Percentiles rank a stretch among this genome's conserved stretches.
phyloP scores from a whole-genome alignment of 1,284 basidiomycete genomes.

The Ganoderma lucidum region DNA sequence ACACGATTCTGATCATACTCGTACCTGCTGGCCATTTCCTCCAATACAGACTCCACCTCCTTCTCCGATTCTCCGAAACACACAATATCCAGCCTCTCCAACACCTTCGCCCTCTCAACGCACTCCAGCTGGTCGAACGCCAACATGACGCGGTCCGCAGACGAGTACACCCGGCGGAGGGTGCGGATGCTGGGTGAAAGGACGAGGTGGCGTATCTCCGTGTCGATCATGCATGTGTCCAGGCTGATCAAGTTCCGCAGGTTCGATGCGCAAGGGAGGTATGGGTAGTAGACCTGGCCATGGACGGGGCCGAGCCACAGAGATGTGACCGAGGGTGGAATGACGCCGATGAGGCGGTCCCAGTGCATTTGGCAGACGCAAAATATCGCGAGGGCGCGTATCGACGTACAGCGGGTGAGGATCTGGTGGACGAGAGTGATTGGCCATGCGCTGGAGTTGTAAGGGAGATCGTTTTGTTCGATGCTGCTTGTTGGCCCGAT shows the following conservation, averaged over 20 bases:
- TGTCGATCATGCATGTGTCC: conserved; percentile 46
- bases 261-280: conserved; percentile 36
- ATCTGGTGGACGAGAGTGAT: conserved; percentile 45
- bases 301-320: conserved; percentile 47
- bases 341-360: conserved; percentile 41
- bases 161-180: conserved; percentile 42
- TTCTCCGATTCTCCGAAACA: conserved; percentile 26
- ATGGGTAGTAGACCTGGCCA: conserved; percentile 42
- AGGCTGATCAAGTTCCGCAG: conserved; percentile 44
- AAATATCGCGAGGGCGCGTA: conserved; percentile 42
- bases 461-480: conserved; percentile 40
- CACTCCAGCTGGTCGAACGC: conserved; percentile 44
- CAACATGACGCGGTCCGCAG: conserved; percentile 32
- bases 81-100: conserved; percentile 43
- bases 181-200: conserved; percentile 40
- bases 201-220: conserved; percentile 45
- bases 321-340: conserved; percentile 43
- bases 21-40: conserved; percentile 12
- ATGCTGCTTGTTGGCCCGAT: conserved; percentile 40
- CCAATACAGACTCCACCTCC: conserved; percentile 19
- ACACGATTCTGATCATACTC: conserved; percentile 28
- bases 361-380: conserved; percentile 44
- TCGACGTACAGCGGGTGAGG: conserved; percentile 39
- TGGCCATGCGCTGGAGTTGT: conserved; percentile 45
- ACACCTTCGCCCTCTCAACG: conserved; percentile 35